Evolutionary conservation across 2,329 filamentous ascomycete genomes (phyloP).

Genomic region (Pseudodiploospora longispora): DNA sequence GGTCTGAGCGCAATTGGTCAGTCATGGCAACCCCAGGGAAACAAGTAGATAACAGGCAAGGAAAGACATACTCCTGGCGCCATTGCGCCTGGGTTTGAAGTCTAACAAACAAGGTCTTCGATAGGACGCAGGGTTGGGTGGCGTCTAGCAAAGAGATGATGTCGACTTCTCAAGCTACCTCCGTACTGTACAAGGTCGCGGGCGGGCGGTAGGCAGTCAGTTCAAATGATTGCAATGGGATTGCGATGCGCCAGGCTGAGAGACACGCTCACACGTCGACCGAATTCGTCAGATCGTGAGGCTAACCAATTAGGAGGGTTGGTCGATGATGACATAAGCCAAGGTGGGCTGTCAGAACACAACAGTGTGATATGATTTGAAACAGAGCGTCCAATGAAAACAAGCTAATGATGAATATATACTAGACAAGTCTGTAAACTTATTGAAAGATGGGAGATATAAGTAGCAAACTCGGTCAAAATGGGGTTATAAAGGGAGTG

Average conservation of each 20-base stretch:
- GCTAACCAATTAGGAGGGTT: constrained; percentile 3
- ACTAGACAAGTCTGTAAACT: too few relatives aligned
- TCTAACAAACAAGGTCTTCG: neutral
- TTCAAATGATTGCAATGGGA: neutral
- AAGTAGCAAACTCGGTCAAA: too few relatives aligned
- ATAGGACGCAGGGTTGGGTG: too few relatives aligned
- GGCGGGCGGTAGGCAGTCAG: neutral
- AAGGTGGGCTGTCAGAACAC: too few relatives aligned
- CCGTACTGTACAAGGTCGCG: neutral
- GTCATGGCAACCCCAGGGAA: constrained; percentile 5
- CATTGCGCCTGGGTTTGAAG: constrained; percentile 20
- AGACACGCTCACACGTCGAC: neutral
- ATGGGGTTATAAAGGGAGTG: too few relatives aligned
- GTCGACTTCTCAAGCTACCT: neutral
- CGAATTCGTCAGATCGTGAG: neutral
- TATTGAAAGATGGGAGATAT: too few relatives aligned
- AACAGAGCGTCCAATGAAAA: too few relatives aligned
- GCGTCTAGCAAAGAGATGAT: too few relatives aligned
- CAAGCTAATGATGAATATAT: too few relatives aligned
- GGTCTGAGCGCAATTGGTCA: constrained; percentile 30
- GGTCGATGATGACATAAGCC: constrained; percentile 6
- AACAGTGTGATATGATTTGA: too few relatives aligned
- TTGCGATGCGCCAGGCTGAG: neutral
- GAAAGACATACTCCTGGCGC: constrained; percentile 29
- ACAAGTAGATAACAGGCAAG: neutral